Base-by-base conservation (phyloP, 2,329 filamentous ascomycete genomes). In the Neophaeococcomyces mojaviensis region DNA sequence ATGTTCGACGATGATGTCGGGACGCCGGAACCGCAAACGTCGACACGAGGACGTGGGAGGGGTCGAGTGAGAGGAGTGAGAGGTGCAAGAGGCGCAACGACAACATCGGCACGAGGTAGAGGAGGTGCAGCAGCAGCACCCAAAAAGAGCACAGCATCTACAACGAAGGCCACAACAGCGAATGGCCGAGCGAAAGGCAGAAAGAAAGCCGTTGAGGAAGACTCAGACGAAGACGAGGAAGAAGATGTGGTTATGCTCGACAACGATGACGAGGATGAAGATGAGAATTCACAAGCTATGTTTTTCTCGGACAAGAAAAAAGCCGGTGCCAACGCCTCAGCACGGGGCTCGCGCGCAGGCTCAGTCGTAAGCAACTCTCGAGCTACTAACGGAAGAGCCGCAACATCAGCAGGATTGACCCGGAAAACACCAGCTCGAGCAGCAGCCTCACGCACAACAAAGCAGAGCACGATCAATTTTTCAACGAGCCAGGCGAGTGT, bases 21-120 rank as follows among this genome's bases (percentile, higher is more conserved):
- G 20, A 67, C 67, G 1, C 59, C 58, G 16, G 51, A 61, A 34
- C 58, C 64, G 41, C 61, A 65, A 47, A 64, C 64, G 18, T 61
- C 68, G 22, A 62, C 66, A 16, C 66, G 70, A 47, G 74, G 73
- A 19, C 67, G 74, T 44, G 70, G 71, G 10, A 61, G 68, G 31
- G 68, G 70, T 13, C 59, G 68, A 26, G 68, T 68, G 34, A 62
- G 66, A 18, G 67, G 68, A 26, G 68, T 68, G 34, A 62, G 66
- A 18, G 67, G 71, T 22, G 61, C 69, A 43, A 61, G 70, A 39
- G 59, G 66, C 5, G 63, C 64, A 13, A 60, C 67, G 15, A 65
- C 68, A 31, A 57, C 62, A 2, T 36, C 41, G 19, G 13, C 24
- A 28, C 24, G 41, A 30, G 41, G 19, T 19, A 19, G 41, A 35